Base-by-base conservation (phyloP, 805 yeast species). In the Candida coquimbonensis region DNA sequence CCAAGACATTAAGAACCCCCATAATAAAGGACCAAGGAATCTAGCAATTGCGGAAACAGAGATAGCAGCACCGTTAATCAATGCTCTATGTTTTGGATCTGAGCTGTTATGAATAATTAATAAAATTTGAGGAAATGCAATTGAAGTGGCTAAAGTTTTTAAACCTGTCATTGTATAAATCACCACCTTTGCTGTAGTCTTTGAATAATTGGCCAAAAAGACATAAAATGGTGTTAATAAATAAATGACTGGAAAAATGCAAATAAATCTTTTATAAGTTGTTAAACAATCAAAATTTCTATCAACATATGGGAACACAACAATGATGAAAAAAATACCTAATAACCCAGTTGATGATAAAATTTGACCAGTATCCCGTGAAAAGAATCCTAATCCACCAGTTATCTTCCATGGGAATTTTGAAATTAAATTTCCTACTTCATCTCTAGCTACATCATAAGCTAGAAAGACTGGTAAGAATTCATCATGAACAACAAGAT, bases 381-480 rank as follows among this genome's bases (percentile, higher is more conserved):
- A 44, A 3, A 43, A 44, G 26, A 45, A 55, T 3, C 55, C 52
- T 31, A 55, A 38, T 1, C 59, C 59, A 44, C 59, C 59, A 12
- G 50, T 51, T 9, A 55, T 32, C 26, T 50, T 50, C 34, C 49
- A 50, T 21, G 59, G 59, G 38, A 55, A 47, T 11, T 36, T 35
- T 1, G 59, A 55, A 2, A 34, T 19, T 21, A 55, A 39, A 3
- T 39, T 12, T 3, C 59, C 59, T 11, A 38, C 32, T 8, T 42
- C 25, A 19, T 48, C 45, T 38, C 53, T 44, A 1, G 43, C 47
- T 13, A 55, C 46, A 11, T 52, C 48, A 49, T 63, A 62, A 3
- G 82, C 78, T 14, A 79, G 62, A 45, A 73, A 72, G 4, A 80
- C 72, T 1, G 85, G 84, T 38, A 79, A 54, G 44, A 80, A 74